These are phyloP conservation scores for Henningerozyma blattae DNA, from an alignment of 805 yeast genomes.

Conservation along the genomic window DNA sequence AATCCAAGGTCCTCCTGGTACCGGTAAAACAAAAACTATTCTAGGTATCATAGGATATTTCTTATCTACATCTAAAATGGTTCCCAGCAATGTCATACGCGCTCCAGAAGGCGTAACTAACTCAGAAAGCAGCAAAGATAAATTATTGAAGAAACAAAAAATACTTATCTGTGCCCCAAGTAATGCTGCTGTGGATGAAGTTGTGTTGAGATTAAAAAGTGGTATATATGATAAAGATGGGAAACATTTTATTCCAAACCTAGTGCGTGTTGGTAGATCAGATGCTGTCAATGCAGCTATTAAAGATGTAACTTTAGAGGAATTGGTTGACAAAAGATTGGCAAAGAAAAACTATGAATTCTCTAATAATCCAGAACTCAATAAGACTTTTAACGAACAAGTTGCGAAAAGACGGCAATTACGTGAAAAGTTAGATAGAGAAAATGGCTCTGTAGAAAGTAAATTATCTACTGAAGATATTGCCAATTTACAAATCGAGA, in stretches of 20 bases:
- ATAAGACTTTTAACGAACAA: slow-evolving; percentile 37
- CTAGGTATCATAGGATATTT: slow-evolving; percentile 79
- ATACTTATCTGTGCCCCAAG: slow-evolving; percentile 94
- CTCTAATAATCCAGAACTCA: slow-evolving; percentile 31
- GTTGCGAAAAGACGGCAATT: slow-evolving; percentile 47
- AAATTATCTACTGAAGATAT: slow-evolving; percentile 36
- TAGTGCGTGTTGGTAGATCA: slow-evolving; percentile 81
- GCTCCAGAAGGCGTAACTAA: slow-evolving; percentile 19
- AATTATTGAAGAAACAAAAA: slow-evolving; percentile 32
- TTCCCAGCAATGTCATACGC: slow-evolving; percentile 20
- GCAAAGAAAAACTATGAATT: slow-evolving; percentile 27
- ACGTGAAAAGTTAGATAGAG: slow-evolving; percentile 28
- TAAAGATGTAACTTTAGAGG: slow-evolving; percentile 74
- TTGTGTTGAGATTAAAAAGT: slow-evolving; percentile 65
- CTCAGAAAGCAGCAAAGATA: slow-evolving; percentile 10
- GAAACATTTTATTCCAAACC: slow-evolving; percentile 39
- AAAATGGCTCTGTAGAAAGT: slow-evolving; percentile 34
- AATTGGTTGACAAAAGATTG: slow-evolving; percentile 56
- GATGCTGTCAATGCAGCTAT: slow-evolving; percentile 82
- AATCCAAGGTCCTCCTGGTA: slow-evolving; percentile 99
- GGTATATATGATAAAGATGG: slow-evolving; percentile 58
- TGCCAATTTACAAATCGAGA: slow-evolving; percentile 34
- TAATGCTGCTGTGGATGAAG: slow-evolving; percentile 97
- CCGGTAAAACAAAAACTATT: slow-evolving; percentile 97
- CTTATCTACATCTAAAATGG: slow-evolving; percentile 29